phyloP scores from a whole-genome alignment of 106 monocot species.

The Hemerocallis citrina region DNA sequence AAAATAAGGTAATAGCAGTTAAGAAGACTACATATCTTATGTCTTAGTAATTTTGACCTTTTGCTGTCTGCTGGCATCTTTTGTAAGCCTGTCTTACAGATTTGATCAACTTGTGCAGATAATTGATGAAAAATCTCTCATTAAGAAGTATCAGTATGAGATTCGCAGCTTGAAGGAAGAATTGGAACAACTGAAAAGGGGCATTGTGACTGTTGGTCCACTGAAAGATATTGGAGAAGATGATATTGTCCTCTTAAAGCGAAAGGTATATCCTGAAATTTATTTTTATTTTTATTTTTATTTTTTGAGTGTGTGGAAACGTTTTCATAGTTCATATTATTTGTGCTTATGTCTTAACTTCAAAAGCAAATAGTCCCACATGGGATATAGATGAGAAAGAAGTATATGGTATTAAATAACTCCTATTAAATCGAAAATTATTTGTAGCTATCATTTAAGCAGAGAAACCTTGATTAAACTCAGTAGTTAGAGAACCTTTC shows the following conservation, averaged over 20 bases:
- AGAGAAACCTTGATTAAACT: no score
- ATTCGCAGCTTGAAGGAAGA: constrained; percentile 81
- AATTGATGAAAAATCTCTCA: constrained; percentile 86
- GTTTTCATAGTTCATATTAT: not conserved
- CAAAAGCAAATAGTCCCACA: no score
- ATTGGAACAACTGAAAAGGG: constrained; percentile 65
- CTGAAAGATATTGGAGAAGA: constrained; percentile 56
- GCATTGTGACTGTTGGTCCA: constrained; percentile 44
- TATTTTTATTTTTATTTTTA: not conserved
- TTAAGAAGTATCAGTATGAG: constrained; percentile 94
- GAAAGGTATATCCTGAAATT: constrained; percentile 44
- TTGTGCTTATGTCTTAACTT: not conserved
- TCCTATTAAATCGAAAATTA: no score
- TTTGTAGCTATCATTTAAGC: no score
- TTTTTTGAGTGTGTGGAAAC: not conserved
- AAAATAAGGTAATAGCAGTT: constrained; percentile 74
- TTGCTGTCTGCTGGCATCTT: no score
- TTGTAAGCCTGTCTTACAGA: no score
- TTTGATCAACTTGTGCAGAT: constrained; percentile 39
- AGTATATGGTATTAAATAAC: no score
- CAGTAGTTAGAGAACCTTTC: no score
- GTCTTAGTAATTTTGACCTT: no score
- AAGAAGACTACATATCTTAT: no score
- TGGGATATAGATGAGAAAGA: no score
- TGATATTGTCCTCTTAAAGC: constrained; percentile 76